Conservation (phyloP, 495 filamentous ascomycete species). For the Glonium stellatum region DNA sequence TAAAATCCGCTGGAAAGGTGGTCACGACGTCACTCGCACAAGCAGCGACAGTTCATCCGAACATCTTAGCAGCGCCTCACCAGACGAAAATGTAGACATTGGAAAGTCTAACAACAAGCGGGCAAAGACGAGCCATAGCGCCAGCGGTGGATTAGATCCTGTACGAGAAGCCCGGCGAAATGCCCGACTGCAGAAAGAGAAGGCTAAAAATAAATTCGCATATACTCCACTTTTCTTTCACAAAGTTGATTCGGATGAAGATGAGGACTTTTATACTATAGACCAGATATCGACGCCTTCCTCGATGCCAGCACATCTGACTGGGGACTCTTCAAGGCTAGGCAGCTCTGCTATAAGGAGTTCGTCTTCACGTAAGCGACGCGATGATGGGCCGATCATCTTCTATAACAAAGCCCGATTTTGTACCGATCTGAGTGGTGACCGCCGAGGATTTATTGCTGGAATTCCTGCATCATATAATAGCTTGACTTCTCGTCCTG, state of each 20-base stretch:
- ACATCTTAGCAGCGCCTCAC: conserved; percentile 11
- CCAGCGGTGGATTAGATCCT: conserved; percentile 5
- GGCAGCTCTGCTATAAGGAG: conserved; percentile 33
- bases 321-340: conserved; percentile 32
- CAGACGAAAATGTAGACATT: neutral
- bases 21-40: conserved; percentile 50
- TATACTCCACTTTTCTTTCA: conserved; percentile 40
- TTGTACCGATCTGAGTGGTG: conserved; percentile 69
- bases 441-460: conserved; percentile 29
- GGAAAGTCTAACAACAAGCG: neutral
- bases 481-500: conserved; percentile 11
- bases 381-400: conserved; percentile 64
- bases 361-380: conserved; percentile 40
- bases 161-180: conserved; percentile 2
- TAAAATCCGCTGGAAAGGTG: conserved; percentile 67
- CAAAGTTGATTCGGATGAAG: conserved; percentile 28
- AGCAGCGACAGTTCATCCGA: conserved; percentile 45
- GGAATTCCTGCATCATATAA: conserved; percentile 9
- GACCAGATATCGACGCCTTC: conserved; percentile 13
- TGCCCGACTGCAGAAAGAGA: conserved; percentile 5
- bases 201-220: conserved; percentile 22
- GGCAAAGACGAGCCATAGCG: conserved; percentile 2
- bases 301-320: conserved; percentile 13
- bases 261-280: conserved; percentile 16
- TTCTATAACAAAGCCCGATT: conserved; percentile 71